phyloP scores from a whole-genome alignment of 257 asterid genomes.

The Rubia yunnanensis region DNA sequence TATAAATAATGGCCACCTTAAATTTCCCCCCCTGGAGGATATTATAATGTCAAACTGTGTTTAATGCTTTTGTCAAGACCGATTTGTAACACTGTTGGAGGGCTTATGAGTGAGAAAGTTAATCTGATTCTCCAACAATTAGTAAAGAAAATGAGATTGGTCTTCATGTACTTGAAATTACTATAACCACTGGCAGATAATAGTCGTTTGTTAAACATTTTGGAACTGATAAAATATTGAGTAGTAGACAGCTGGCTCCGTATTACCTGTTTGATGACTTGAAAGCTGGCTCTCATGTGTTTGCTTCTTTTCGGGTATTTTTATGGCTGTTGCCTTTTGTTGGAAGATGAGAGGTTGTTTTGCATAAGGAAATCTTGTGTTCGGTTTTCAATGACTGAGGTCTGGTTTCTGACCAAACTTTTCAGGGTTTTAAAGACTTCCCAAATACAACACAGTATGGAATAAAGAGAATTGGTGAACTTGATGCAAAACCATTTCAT shows the following conservation, averaged over 20 bases:
- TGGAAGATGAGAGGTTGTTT: neutral
- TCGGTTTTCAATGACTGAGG: neutral
- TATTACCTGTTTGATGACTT: neutral
- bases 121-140: neutral
- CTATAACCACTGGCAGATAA: neutral
- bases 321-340: neutral
- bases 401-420: neutral
- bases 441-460: constrained; percentile 41
- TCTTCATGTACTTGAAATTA: neutral
- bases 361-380: neutral
- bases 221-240: neutral
- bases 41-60: neutral
- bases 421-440: constrained; percentile 58
- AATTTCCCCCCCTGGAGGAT: neutral
- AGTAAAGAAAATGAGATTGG: neutral
- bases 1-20: neutral
- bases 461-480: constrained; percentile 89
- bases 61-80: neutral
- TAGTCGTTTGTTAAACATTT: neutral
- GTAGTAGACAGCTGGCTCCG: neutral
- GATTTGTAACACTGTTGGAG: neutral
- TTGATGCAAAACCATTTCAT: constrained; percentile 61
- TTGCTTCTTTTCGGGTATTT: neutral
- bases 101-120: constrained; percentile 1
- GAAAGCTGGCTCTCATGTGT: neutral